phyloP scores from a whole-genome alignment of 2,329 filamentous ascomycete genomes.

The Cladosporium oxysporum region DNA sequence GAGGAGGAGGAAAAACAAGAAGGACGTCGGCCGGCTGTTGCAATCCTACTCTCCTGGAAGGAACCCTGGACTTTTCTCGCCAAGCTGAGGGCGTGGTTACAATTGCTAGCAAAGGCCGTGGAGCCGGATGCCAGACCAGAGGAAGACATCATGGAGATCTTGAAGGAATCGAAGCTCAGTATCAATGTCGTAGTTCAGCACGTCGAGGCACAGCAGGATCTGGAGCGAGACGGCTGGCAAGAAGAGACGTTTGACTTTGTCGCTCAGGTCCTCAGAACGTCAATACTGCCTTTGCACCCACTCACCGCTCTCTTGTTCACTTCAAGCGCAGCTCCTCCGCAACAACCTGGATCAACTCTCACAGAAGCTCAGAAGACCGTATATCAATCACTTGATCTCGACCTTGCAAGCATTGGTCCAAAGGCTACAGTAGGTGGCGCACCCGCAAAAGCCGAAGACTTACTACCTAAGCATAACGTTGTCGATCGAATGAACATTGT shows the following conservation, averaged over 20 bases:
- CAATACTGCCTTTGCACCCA: conserved; percentile 67
- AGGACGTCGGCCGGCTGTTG: conserved; percentile 49
- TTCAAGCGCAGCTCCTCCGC: conserved; percentile 37
- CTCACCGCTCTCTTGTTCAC: conserved; percentile 61
- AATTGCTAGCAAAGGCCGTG: conserved; percentile 76
- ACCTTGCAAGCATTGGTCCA: conserved; percentile 31
- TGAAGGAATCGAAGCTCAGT: conserved; percentile 88
- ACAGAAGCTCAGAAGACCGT: conserved; percentile 68
- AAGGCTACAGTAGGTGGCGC: conserved; percentile 32
- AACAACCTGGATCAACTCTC: conserved; percentile 33
- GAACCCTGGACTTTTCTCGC: conserved; percentile 91
- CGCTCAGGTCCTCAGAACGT: conserved; percentile 86
- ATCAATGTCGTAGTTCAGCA: conserved; percentile 96
- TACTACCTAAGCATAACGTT: conserved; percentile 67
- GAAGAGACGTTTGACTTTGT: conserved; percentile 97
- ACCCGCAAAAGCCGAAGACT: conserved; percentile 59
- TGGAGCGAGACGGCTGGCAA: conserved; percentile 92
- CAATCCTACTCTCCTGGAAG: conserved; percentile 93
- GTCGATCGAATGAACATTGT: conserved; percentile 68
- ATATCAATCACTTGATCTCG: conserved; percentile 73
- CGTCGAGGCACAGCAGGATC: conserved; percentile 83
- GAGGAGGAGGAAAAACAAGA: conserved; percentile 18
- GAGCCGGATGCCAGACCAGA: conserved; percentile 60
- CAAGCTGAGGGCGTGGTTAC: conserved; percentile 85
- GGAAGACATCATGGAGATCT: conserved; percentile 73